Evolutionary conservation across 2,329 filamentous ascomycete genomes (phyloP), one percentile per base, ranked within the genome.

Genomic region (Onygenales sp.): DNA sequence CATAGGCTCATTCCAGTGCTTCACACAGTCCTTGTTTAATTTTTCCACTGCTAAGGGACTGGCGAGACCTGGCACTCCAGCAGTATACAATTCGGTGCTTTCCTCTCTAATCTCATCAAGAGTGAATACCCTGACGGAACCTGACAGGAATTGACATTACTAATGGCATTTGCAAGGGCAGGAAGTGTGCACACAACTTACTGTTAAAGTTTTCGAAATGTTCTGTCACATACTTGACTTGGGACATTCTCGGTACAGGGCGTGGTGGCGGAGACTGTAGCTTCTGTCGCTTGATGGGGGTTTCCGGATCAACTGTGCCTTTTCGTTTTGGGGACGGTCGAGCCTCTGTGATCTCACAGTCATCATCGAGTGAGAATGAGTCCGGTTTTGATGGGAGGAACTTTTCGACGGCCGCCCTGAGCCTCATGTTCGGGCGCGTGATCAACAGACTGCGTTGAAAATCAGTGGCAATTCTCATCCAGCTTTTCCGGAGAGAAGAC

Each of bases 21-120:
- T 62, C 1, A 87, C 77, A 0, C 79, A 77, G n/a, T 78, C 68
- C 13, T 74, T 70, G 45, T 79, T 82, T 13, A 87, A 71, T 0
- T 73, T 72, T 32, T 83, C 77, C 21, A 84, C 81, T 0, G 85
- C 82, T 39, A 80, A 78, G 0, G 79, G 76, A 0, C 83, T 78
- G 0, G 82, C 77, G 0, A 82, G 73, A 6, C 78, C 77, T 0
- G 81, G 82, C 58, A 83, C 74, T 0, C 83, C 82, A 0, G 80
- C 77, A 14, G 73, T 74, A 31, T 77, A 78, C 10, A 80, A 79
- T 3, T 72, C 67, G 14, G 71, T 66, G 11, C 86, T 83, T 9
- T 82, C 75, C 0, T 72, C 66, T 0, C 77, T 75, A 1, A 87
- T 79, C 2, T 68, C 65, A 11, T 62, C 59, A 33, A 71, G 62